Evolutionary conservation across 2,329 filamentous ascomycete genomes (phyloP).

Genomic region (Verticillium tricorpus): DNA sequence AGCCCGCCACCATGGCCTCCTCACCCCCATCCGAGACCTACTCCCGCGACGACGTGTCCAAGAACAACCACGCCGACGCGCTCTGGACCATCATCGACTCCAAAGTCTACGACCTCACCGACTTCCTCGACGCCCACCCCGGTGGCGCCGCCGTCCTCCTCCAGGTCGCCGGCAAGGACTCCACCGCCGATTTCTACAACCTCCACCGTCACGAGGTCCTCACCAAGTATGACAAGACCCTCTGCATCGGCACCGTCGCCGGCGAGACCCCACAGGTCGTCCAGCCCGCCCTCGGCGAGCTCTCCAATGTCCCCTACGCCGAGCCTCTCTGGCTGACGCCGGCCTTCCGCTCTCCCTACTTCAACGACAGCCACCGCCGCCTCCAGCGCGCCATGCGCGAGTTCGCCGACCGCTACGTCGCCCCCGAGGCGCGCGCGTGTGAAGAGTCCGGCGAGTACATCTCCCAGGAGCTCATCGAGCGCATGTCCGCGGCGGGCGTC

Average conservation of each 20-base stretch:
- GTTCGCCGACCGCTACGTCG: conserved; percentile 68
- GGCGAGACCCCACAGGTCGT: conserved; percentile 74
- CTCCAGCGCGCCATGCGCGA: conserved; percentile 66
- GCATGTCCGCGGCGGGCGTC: conserved; percentile 69
- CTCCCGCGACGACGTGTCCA: conserved; percentile 63
- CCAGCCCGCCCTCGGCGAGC: conserved; percentile 63
- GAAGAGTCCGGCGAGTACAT: conserved; percentile 72
- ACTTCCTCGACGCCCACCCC: conserved; percentile 82
- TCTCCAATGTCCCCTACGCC: conserved; percentile 75
- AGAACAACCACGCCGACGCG: conserved; percentile 71
- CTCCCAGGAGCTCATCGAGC: conserved; percentile 67
- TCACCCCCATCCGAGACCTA: conserved; percentile 40
- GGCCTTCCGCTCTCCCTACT: conserved; percentile 75
- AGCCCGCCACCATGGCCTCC: conserved; percentile 24
- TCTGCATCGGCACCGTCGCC: conserved; percentile 71
- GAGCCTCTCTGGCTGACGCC: conserved; percentile 80
- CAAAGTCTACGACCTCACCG: conserved; percentile 80
- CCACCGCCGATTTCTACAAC: conserved; percentile 84
- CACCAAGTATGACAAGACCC: conserved; percentile 62
- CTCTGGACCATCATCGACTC: conserved; percentile 84
- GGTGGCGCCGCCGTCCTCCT: conserved; percentile 75
- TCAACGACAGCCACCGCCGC: conserved; percentile 66
- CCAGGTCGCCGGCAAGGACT: conserved; percentile 77
- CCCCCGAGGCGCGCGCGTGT: conserved; percentile 70
- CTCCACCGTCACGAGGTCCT: conserved; percentile 89